These are phyloP conservation scores for Umbelopsis ramanniana DNA, from an alignment of 192 early-diverging fungal genomes.

Conservation along the genomic window DNA sequence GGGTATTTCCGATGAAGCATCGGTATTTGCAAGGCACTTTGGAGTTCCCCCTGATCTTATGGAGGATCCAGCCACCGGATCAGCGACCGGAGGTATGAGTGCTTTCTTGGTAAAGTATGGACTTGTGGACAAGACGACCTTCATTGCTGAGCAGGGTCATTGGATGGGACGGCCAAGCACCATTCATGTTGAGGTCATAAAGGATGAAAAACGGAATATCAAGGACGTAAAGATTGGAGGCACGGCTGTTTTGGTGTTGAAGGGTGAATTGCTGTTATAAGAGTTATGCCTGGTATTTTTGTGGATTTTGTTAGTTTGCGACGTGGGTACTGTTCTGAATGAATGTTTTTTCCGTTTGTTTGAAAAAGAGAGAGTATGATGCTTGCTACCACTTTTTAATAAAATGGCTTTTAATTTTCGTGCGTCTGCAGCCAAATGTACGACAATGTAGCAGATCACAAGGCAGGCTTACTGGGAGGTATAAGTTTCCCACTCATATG, in stretches of 20 bases:
- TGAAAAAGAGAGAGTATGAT: too few species aligned
- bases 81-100: constrained; percentile 27
- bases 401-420: too few species aligned
- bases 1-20: neutral
- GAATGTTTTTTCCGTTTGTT: too few species aligned
- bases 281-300: neutral
- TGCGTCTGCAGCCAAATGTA: too few species aligned
- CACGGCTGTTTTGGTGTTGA: constrained; percentile 14
- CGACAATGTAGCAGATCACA: too few species aligned
- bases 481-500: too few species aligned
- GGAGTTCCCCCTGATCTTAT: constrained; percentile 3
- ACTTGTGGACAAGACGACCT: neutral
- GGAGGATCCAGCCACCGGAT: constrained; percentile 25
- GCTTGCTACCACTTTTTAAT: too few species aligned
- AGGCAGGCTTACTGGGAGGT: too few species aligned
- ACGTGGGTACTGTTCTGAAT: too few species aligned
- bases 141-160: constrained; percentile 27
- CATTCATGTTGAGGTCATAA: neutral
- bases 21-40: constrained; percentile 20
- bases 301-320: too few species aligned
- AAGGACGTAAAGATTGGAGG: constrained; percentile 23
- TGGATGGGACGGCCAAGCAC: constrained; percentile 23
- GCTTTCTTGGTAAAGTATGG: constrained; percentile 21
- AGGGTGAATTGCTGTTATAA: constrained; percentile 12
- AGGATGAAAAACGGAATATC: neutral